These are phyloP conservation scores for Pseudozyma sp. DNA, from an alignment of 1,284 basidiomycete species.

Conservation along the genomic window DNA sequence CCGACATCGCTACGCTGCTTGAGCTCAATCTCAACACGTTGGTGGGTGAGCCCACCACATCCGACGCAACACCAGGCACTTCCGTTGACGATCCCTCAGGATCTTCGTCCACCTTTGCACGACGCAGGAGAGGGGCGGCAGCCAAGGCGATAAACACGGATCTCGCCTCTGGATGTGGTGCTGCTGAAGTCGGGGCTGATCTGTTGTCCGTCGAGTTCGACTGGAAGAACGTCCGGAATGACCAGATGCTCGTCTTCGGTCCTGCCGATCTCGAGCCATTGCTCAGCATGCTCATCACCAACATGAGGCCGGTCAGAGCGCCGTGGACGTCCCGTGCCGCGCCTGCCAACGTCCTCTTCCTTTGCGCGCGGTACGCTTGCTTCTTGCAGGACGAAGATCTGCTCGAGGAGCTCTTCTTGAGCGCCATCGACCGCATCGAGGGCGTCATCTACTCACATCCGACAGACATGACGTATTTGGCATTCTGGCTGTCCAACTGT, in stretches of 20 bases:
- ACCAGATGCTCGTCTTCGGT: conserved; percentile 87
- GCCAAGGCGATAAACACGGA: conserved; percentile 35
- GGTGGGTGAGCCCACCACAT: conserved; percentile 40
- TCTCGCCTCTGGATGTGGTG: conserved; percentile 58
- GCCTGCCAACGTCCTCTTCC: conserved; percentile 71
- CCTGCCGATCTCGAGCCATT: conserved; percentile 80
- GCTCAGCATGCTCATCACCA: conserved; percentile 79
- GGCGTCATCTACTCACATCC: conserved; percentile 78
- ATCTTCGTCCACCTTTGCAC: conserved; percentile 24
- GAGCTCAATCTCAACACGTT: conserved; percentile 52
- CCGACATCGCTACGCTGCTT: conserved; percentile 58
- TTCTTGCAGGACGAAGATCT: conserved; percentile 58
- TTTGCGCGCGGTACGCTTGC: conserved; percentile 80
- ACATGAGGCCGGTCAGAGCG: conserved; percentile 75
- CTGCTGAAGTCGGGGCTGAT: conserved; percentile 58
- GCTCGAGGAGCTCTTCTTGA: conserved; percentile 90
- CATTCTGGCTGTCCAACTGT: conserved; percentile 95
- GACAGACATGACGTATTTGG: conserved; percentile 85
- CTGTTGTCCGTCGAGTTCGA: conserved; percentile 56
- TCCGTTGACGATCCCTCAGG: conserved; percentile 5
- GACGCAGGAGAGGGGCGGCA: conserved; percentile 33
- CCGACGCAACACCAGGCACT: conserved; percentile 1
- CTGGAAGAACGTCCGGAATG: conserved; percentile 49
- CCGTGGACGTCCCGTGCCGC: conserved; percentile 67
- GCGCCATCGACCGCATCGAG: conserved; percentile 91